A percentile compares a stretch with the other conserved stretches of the same genome.
phyloP scores from a whole-genome alignment of 805 yeast genomes.

The Wickerhamomyces queroliae region DNA sequence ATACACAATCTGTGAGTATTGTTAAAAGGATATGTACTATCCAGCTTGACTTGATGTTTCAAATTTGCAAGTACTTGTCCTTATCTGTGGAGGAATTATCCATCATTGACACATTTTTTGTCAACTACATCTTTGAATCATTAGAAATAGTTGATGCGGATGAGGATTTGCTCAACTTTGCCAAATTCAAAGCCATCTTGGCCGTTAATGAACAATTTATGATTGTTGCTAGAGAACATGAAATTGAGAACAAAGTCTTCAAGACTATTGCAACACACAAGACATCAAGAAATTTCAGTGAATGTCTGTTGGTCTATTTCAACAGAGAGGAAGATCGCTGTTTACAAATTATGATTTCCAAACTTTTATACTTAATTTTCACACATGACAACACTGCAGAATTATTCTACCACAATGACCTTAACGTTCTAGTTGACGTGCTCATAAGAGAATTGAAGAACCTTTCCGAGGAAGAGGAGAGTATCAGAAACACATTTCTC shows the following conservation, averaged over 20 bases:
- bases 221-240: constrained; percentile 39
- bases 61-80: constrained; percentile 46
- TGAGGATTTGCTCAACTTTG: constrained; percentile 54
- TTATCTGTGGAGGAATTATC: constrained; percentile 35
- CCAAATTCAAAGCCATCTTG: constrained; percentile 64
- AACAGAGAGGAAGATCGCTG: constrained; percentile 72
- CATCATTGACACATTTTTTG: constrained; percentile 36
- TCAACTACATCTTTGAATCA: constrained; percentile 41
- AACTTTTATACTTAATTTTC: constrained; percentile 69
- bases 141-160: constrained; percentile 39
- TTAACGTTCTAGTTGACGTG: constrained; percentile 79
- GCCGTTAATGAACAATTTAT: constrained; percentile 85
- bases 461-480: constrained; percentile 52
- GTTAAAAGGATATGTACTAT: constrained; percentile 33
- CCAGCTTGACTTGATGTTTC: constrained; percentile 48
- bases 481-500: constrained; percentile 62
- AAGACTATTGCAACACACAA: constrained; percentile 40
- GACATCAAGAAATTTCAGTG: constrained; percentile 50
- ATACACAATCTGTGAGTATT: constrained; percentile 26
- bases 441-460: constrained; percentile 74
- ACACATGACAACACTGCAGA: constrained; percentile 55
- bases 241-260: constrained; percentile 46
- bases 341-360: constrained; percentile 71
- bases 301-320: constrained; percentile 66
- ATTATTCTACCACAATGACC: constrained; percentile 74